phyloP scores from a whole-genome alignment of 148 eudicot species.

The Cornus suecica region DNA sequence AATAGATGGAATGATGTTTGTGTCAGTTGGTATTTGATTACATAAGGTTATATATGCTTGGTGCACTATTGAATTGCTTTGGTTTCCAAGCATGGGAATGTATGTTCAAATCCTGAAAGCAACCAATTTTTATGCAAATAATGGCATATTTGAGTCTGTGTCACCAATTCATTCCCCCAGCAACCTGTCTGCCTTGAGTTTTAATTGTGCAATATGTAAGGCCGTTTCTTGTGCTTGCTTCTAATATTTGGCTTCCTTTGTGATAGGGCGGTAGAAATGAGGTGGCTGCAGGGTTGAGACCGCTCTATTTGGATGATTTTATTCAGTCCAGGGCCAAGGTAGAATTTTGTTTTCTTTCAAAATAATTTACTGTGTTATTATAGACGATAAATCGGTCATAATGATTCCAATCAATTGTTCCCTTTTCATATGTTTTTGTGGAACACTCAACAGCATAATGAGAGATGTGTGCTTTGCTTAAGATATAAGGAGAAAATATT shows the following conservation, averaged over 20 bases:
- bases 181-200: background rate
- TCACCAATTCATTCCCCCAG: no score
- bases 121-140: no score
- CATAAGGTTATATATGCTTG: background rate
- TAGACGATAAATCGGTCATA: background rate
- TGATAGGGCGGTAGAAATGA: slow-evolving; percentile 49
- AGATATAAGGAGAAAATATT: background rate
- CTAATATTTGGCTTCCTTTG: slow-evolving; percentile 10
- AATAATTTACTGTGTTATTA: background rate
- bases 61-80: no score
- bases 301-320: slow-evolving; percentile 83
- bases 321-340: slow-evolving; percentile 91
- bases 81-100: no score
- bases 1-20: background rate
- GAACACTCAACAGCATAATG: no score
- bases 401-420: no score
- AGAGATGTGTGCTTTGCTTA: background rate
- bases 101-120: no score
- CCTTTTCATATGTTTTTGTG: background rate
- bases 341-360: slow-evolving; percentile 4
- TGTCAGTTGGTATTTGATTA: background rate
- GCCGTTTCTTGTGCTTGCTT: background rate
- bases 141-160: no score
- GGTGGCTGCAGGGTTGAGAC: slow-evolving; percentile 46
- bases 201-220: background rate